Evolutionary conservation across 2,329 filamentous ascomycete species (phyloP).

Genomic region (Apiospora kogelbergensis): DNA sequence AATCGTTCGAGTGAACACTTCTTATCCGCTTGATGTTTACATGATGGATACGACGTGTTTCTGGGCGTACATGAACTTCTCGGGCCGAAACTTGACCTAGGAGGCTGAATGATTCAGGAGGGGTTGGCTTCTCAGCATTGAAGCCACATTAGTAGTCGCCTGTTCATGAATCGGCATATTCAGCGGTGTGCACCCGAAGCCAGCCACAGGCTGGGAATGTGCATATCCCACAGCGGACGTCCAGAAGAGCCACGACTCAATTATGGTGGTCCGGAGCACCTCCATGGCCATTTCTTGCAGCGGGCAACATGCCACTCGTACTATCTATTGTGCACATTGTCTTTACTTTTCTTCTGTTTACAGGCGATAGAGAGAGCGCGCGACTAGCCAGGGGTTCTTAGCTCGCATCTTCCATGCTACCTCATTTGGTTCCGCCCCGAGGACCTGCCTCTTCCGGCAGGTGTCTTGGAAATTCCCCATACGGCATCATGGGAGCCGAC

Average conservation of each 20-base stretch:
- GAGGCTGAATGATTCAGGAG: background rate
- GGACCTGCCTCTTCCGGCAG: conserved; percentile 4
- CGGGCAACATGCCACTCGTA: background rate
- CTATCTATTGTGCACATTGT: background rate
- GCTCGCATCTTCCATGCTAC: background rate
- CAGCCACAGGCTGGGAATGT: background rate
- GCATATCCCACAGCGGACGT: background rate
- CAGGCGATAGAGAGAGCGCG: background rate
- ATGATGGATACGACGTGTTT: background rate
- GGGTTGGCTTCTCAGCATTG: background rate
- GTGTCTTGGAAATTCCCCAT: conserved; percentile 4
- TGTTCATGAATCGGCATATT: background rate
- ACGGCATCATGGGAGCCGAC: background rate
- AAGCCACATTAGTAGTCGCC: background rate
- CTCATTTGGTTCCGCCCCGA: background rate
- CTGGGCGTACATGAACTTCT: background rate
- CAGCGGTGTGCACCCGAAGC: background rate
- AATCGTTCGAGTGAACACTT: background rate
- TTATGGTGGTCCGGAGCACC: background rate
- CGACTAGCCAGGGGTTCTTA: background rate
- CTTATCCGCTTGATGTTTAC: background rate
- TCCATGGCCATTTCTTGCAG: background rate
- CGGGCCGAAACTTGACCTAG: background rate
- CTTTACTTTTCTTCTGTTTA: background rate
- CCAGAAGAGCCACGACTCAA: background rate